A percentile compares a stretch with the other conserved stretches of the same genome.
Evolutionary conservation across 202 grass and related monocot genomes (phyloP).

Genomic region (Zizania palustris): DNA sequence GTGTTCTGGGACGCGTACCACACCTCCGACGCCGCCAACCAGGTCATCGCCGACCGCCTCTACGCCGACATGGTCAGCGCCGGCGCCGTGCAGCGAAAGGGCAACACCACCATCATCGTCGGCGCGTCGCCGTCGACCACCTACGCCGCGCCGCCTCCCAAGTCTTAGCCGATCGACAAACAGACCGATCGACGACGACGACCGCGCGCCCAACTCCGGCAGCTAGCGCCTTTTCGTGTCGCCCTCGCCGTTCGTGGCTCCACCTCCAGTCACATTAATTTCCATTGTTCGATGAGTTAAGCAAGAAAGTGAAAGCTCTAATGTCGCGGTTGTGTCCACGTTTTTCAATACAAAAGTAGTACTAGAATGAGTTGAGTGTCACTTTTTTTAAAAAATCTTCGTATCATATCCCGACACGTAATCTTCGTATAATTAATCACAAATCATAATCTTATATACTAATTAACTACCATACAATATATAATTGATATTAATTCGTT

Average conservation of each 20-base stretch:
- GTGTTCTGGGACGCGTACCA: slow-evolving; percentile 98
- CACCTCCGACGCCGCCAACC: slow-evolving; percentile 89
- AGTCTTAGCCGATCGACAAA: not conserved
- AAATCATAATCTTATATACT: too few relatives aligned
- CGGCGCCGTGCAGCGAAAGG: slow-evolving; percentile 33
- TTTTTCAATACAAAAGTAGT: too few relatives aligned
- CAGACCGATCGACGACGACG: not conserved
- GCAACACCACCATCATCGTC: not conserved
- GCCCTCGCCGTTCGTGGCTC: not conserved
- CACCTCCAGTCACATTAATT: not conserved
- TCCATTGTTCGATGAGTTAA: too few relatives aligned
- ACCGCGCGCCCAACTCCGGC: too few relatives aligned
- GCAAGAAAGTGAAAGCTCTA: too few relatives aligned
- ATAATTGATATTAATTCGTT: too few relatives aligned
- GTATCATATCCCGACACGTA: too few relatives aligned
- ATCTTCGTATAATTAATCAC: too few relatives aligned
- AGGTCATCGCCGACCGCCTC: slow-evolving; percentile 73
- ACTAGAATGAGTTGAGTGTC: too few relatives aligned
- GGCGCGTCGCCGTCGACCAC: not conserved
- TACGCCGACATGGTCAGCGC: slow-evolving; percentile 53
- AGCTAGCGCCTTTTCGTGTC: not conserved
- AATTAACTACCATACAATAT: too few relatives aligned
- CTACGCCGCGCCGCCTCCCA: not conserved
- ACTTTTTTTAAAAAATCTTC: too few relatives aligned
- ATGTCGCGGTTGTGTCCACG: too few relatives aligned